A percentile compares a stretch with the other conserved stretches of the same genome.
phyloP scores from a whole-genome alignment of 192 early-diverging fungal species.

The Coemansia sp. region DNA sequence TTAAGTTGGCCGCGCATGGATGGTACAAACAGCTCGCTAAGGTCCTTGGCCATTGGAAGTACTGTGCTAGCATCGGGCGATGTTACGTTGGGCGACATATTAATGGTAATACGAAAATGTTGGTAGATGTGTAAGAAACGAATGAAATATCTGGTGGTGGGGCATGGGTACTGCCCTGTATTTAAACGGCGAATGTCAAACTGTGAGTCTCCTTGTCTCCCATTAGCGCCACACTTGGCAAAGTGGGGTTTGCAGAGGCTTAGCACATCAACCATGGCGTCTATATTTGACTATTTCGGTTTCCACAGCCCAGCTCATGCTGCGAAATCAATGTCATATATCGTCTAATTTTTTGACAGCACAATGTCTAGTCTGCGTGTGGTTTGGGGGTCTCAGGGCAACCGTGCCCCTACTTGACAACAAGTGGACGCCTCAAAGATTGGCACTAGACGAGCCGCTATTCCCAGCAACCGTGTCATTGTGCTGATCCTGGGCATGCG shows the following conservation, averaged over 20 bases:
- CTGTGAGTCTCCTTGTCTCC: neutral
- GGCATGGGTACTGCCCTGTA: neutral
- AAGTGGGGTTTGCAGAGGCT: conserved; percentile 1
- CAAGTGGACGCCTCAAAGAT: neutral
- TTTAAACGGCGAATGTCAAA: neutral
- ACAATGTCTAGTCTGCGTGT: neutral
- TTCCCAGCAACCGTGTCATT: neutral
- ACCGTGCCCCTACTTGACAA: neutral
- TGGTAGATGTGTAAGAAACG: neutral
- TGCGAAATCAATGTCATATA: conserved; percentile 4
- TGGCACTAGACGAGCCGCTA: conserved; percentile 1
- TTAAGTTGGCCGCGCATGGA: conserved; percentile 34
- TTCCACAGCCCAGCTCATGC: neutral
- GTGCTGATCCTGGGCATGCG: neutral
- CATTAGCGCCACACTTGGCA: neutral
- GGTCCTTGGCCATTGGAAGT: conserved; percentile 35
- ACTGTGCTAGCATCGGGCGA: neutral
- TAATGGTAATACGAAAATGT: neutral
- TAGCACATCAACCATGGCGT: neutral
- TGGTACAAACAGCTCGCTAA: conserved; percentile 40
- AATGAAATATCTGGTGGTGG: neutral
- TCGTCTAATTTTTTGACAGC: conserved; percentile 2
- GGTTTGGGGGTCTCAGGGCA: conserved; percentile 2
- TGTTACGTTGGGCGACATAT: conserved; percentile 21
- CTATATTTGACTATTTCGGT: neutral